A percentile compares a stretch with the other conserved stretches of the same genome.
phyloP scores from a whole-genome alignment of 2,329 filamentous ascomycete genomes.

The Pseudogymnoascus sp. region DNA sequence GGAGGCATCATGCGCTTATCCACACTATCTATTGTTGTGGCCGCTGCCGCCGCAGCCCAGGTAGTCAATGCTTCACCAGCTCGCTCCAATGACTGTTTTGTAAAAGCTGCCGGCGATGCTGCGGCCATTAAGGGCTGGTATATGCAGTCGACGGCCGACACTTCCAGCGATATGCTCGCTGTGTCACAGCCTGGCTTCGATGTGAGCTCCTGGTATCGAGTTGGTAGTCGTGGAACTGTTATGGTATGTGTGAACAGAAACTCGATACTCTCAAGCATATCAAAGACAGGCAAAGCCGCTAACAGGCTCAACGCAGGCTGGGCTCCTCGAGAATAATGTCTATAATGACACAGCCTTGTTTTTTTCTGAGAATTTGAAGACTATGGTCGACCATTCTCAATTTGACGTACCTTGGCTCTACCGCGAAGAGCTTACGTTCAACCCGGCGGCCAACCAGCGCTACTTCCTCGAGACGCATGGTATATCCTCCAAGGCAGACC shows the following conservation, averaged over 20 bases:
- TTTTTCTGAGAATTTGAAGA: conserved; percentile 42
- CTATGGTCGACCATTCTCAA: conserved; percentile 33
- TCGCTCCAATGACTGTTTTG: background rate
- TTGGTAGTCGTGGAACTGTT: conserved; percentile 9
- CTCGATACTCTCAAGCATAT: background rate
- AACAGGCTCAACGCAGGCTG: background rate
- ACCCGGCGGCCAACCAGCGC: conserved; percentile 30
- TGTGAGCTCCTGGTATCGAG: conserved; percentile 28
- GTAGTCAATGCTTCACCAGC: background rate
- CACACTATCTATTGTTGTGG: background rate
- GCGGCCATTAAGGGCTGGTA: conserved; percentile 32
- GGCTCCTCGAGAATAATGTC: conserved; percentile 40
- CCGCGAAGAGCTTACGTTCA: conserved; percentile 42
- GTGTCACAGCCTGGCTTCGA: conserved; percentile 38
- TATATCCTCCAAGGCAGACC: conserved; percentile 51
- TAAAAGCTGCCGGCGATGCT: background rate
- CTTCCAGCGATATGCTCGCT: conserved; percentile 28
- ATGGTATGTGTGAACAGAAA: background rate
- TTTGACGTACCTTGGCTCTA: conserved; percentile 53
- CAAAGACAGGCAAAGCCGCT: background rate
- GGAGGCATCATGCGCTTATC: background rate
- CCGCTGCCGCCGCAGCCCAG: background rate
- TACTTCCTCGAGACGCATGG: conserved; percentile 49
- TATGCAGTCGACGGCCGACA: conserved; percentile 37
- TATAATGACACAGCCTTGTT: conserved; percentile 47